Evolutionary conservation across 2,329 filamentous ascomycete species (phyloP), one percentile per base, ranked within the genome.

Genomic region (Phyllosticta ampelicida): DNA sequence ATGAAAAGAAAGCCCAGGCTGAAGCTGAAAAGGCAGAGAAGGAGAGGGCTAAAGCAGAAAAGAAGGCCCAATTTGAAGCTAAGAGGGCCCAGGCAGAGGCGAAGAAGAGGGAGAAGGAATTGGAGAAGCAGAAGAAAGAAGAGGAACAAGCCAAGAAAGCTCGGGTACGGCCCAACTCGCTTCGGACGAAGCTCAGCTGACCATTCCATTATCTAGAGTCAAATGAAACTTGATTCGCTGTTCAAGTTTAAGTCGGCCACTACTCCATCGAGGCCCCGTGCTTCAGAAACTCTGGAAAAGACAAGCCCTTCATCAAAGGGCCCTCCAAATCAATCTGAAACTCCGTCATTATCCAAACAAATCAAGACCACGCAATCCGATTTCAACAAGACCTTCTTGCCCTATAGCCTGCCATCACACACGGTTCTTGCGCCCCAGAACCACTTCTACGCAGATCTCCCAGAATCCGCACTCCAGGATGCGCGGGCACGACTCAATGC

Each of bases 361-460:
- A 66, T 66, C 53, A 72, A 70, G 56, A 64, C 62, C 19, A 55
- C 55, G 13, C 23, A 71, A 21, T 71, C 70, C 5, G 75, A 77
- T 61, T 74, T 76, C 60, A 63, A 87, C 18, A 84, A 83, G 63
- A 76, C 79, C 36, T 97, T 97, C 66, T 80, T 90, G 29, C 85
- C 88, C 0, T 97, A 96, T 70, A 91, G 87, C 62, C 67, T 94
- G 51, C 86, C 89, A 60, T 78, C 84, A 2, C 80, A 89, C 65
- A 87, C 89, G 1, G 81, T 74, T n/a, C 64, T 96, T 56, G 90
- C 90, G 0, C 77, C 79, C 0, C 64, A 77, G 53, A 76, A 73
- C 54, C 61, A 64, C 0, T 66, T 70, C 18, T 63, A 68, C 60
- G 63, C 62, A n/a, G 65, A 68, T n/a, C 59, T 36, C 11, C 48